Conservation (phyloP, 2,329 filamentous ascomycete genomes). For the Trichoderma simmonsii region DNA sequence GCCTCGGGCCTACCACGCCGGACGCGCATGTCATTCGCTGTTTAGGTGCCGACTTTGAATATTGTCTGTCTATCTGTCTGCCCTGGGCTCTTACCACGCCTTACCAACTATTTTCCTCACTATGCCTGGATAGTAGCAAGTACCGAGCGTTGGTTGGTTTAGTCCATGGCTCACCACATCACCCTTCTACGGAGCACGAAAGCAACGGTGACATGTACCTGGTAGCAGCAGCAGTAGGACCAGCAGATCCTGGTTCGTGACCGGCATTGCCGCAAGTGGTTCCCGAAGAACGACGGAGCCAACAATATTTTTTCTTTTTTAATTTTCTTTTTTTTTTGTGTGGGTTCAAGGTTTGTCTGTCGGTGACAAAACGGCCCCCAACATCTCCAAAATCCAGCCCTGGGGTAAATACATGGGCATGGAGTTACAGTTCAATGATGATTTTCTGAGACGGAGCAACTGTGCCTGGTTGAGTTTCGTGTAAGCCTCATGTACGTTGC, state of each 20-base stretch:
- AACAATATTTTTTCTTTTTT: background rate
- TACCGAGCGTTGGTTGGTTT: background rate
- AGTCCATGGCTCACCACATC: background rate
- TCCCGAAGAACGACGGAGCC: background rate
- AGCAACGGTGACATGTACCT: background rate
- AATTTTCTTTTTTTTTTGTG: background rate
- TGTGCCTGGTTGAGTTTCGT: background rate
- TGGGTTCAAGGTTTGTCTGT: background rate
- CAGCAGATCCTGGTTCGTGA: background rate
- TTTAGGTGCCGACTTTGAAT: background rate
- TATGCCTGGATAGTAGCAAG: background rate
- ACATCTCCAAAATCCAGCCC: background rate
- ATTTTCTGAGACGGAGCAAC: background rate
- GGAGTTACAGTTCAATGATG: background rate
- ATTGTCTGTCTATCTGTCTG: background rate
- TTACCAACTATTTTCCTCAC: background rate
- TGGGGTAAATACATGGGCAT: background rate
- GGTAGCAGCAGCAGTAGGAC: background rate
- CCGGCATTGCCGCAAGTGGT: constrained; percentile 10
- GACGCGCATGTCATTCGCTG: background rate
- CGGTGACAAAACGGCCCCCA: background rate
- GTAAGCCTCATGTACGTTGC: background rate
- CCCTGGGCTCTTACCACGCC: background rate
- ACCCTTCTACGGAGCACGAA: background rate
- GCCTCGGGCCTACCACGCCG: background rate